Percentiles rank a stretch among this genome's conserved stretches.
Evolutionary conservation across 75 land plant species (phyloP).

Genomic region (Pseudotsuga menziesii): DNA sequence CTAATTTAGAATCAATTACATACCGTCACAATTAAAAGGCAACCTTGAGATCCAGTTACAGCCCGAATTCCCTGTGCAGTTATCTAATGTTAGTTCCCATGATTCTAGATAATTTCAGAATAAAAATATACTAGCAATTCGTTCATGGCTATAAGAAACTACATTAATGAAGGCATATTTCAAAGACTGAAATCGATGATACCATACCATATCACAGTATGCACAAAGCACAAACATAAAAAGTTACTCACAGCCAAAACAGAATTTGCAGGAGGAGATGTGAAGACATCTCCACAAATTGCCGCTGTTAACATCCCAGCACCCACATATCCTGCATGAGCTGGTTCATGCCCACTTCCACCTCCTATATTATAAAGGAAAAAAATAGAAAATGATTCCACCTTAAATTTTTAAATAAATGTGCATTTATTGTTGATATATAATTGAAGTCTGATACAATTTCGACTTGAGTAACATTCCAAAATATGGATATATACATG

Average conservation of each 20-base stretch:
- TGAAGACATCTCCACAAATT: constrained; percentile 93
- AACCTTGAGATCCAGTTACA: constrained; percentile 91
- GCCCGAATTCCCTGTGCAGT: constrained; percentile 78
- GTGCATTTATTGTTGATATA: too few relatives aligned
- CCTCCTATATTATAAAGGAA: constrained; percentile 61
- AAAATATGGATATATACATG: too few relatives aligned
- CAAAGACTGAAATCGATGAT: neutral
- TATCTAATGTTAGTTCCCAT: neutral
- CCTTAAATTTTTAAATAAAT: too few relatives aligned
- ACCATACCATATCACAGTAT: neutral
- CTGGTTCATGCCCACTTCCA: constrained; percentile 99
- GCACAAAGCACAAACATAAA: constrained; percentile 1
- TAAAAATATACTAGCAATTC: neutral
- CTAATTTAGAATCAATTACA: neutral
- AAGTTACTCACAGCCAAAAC: constrained; percentile 72
- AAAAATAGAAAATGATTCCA: neutral
- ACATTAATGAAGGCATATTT: neutral
- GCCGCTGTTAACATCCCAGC: constrained; percentile 98
- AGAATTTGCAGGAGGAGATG: constrained; percentile 81
- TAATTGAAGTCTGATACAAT: too few relatives aligned
- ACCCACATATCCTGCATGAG: constrained; percentile 98
- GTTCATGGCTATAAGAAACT: neutral
- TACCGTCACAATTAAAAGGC: constrained; percentile 95
- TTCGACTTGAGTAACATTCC: too few relatives aligned
- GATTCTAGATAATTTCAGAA: too few relatives aligned